phyloP scores from a whole-genome alignment of 2,329 filamentous ascomycete species.

The Aspergillus ruber region DNA sequence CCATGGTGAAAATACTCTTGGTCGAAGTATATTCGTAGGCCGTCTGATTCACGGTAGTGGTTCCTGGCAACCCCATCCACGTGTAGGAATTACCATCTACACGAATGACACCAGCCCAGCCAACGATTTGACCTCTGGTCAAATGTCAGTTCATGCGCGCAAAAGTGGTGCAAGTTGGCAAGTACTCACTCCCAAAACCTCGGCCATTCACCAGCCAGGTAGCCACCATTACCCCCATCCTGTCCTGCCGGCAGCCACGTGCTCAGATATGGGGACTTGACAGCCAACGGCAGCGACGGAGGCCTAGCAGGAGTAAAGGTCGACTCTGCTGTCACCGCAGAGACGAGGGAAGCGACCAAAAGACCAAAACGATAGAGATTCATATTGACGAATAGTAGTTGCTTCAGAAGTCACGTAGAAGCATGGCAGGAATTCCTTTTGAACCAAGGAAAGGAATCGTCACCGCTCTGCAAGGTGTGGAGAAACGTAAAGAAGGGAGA shows the following conservation, averaged over 20 bases:
- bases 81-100: slow-evolving; percentile 60
- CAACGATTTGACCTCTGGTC: slow-evolving; percentile 51
- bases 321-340: slow-evolving; percentile 33
- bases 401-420: slow-evolving; percentile 12
- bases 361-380: slow-evolving; percentile 20
- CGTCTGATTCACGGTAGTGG: slow-evolving; percentile 49
- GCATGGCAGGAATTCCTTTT: background rate
- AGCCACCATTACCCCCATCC: slow-evolving; percentile 57
- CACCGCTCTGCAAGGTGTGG: background rate
- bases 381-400: slow-evolving; percentile 19
- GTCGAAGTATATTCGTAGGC: slow-evolving; percentile 66
- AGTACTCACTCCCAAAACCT: slow-evolving; percentile 59
- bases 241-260: slow-evolving; percentile 60
- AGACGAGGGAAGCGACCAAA: slow-evolving; percentile 18
- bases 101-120: slow-evolving; percentile 63
- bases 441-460: background rate
- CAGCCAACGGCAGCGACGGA: slow-evolving; percentile 64
- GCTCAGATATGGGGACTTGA: slow-evolving; percentile 68
- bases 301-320: slow-evolving; percentile 60
- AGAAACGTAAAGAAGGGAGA: background rate
- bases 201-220: slow-evolving; percentile 64
- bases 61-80: slow-evolving; percentile 59
- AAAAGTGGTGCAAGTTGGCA: background rate
- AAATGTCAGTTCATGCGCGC: slow-evolving; percentile 8
- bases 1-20: slow-evolving; percentile 62